Base-by-base conservation (phyloP, 176 grass and related monocot genomes). In the Thinopyrum elongatum region DNA sequence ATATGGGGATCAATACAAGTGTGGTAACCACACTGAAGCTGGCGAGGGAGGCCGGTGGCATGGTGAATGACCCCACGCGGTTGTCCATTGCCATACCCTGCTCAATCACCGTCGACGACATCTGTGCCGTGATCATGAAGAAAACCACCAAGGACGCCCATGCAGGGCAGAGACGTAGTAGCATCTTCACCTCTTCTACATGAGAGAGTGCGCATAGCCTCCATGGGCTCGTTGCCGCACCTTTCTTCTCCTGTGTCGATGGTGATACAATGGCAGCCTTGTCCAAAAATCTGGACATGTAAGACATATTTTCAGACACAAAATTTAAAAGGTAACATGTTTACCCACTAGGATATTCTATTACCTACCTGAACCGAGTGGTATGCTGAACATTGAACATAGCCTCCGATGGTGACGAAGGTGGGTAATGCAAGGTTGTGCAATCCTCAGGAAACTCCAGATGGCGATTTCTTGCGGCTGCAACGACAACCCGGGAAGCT, bases 141-240 rank as follows among this genome's bases (percentile, higher is more conserved):
- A 89, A 89, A 7, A 89, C 33, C 21, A 85, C 55, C 16, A 79
- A 31, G 16, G 82, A 75, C 8, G 82, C 82, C 87, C 82, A 89
- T 7, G 81, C 33, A 1, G 82, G 60, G 29, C 77, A 80, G 68
- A 89, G 39, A 5, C 77, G 57, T 2, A 85, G 29, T 13, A 89
- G 26, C 25, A 88, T 88, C 79, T 90, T 93, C 38, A 93, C 60
- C 65, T 93, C 92, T 65, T 93, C 92, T 3, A 90, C 92, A 23
- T 93, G 92, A 2, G 92, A 80, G 26, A 93, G 74, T 0, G 86
- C 84, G 62, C 92, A 93, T 7, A 88, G 35, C 70, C 79, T 82
- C 88, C 89, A 88, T 7, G 78, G 74, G 39, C 74, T 72, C 10
- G 8, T n/a, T 3, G 7, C 3, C 59, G 4, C 1, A 3, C 42